phyloP scores from a whole-genome alignment of 169 alveolate genomes.

The Plasmodium relictum region DNA sequence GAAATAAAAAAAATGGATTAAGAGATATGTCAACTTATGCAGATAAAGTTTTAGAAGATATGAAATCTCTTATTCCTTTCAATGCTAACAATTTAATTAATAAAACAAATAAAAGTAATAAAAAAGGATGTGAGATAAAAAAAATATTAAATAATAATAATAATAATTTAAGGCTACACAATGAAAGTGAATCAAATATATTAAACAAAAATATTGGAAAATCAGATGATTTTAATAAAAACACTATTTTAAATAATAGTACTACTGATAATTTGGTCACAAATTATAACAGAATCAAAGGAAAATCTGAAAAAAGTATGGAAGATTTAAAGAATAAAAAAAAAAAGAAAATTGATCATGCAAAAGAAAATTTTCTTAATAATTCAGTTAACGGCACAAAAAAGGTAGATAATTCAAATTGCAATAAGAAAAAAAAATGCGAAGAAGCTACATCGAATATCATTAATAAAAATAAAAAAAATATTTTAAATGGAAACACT shows the following conservation, averaged over 20 bases:
- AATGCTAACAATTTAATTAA: constrained; percentile 15
- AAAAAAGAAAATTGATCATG: no score
- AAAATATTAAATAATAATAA: neutral
- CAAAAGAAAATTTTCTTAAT: no score
- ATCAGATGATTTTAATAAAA: neutral
- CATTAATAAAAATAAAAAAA: no score
- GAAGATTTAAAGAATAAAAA: no score
- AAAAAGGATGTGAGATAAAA: neutral
- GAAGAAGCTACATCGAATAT: no score
- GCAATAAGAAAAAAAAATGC: no score
- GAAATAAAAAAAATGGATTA: constrained; percentile 61
- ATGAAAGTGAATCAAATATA: neutral
- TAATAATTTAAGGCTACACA: neutral
- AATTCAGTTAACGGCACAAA: no score
- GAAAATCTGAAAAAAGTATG: no score
- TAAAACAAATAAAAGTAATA: neutral
- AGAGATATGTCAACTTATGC: constrained; percentile 78
- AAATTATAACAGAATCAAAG: no score
- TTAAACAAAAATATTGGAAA: neutral
- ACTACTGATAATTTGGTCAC: no score
- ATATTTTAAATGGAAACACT: neutral
- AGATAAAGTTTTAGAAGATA: constrained; percentile 62
- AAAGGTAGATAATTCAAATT: no score
- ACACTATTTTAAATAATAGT: no score
- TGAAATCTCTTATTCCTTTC: constrained; percentile 69